Evolutionary conservation across 2,329 filamentous ascomycete genomes (phyloP).

Genomic region (Lasiodiplodia citricola): DNA sequence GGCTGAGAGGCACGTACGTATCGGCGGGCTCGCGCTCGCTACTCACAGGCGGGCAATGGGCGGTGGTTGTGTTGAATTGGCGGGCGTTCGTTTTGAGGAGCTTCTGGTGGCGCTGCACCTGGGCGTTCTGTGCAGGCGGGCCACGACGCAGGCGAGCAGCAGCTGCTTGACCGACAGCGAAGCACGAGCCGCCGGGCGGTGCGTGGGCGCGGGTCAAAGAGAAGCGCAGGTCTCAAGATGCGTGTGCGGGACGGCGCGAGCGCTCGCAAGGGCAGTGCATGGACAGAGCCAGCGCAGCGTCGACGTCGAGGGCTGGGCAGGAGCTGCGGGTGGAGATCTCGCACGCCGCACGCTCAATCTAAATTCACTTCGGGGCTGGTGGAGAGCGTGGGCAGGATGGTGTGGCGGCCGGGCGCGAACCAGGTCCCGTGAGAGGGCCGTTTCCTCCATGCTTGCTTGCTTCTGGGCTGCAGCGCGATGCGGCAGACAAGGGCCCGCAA

Average conservation of each 20-base stretch:
- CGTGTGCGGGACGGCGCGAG: constrained; percentile 27
- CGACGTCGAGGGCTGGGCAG: constrained; percentile 9
- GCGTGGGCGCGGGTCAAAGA: constrained; percentile 19
- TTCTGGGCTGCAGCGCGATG: constrained; percentile 25
- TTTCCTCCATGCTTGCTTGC: constrained; percentile 24
- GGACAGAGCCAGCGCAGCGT: constrained; percentile 22
- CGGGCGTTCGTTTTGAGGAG: constrained; percentile 22
- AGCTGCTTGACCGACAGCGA: constrained; percentile 18
- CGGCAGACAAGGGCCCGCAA: constrained; percentile 20
- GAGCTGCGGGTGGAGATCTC: constrained; percentile 24
- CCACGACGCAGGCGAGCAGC: constrained; percentile 23
- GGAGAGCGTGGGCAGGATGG: constrained; percentile 15
- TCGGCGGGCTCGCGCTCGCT: not conserved
- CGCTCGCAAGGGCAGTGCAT: constrained; percentile 25
- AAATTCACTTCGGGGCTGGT: constrained; percentile 24
- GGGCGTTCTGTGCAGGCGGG: constrained; percentile 25
- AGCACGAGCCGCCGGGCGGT: constrained; percentile 22
- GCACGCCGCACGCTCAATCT: constrained; percentile 27
- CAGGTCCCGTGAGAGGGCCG: constrained; percentile 25
- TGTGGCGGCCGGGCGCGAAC: constrained; percentile 24
- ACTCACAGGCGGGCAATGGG: constrained; percentile 14
- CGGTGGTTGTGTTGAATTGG: constrained; percentile 5
- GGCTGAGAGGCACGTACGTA: constrained; percentile 23
- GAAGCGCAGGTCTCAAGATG: constrained; percentile 26
- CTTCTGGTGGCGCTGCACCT: constrained; percentile 21